These are phyloP conservation scores for Entomortierella beljakovae DNA, from an alignment of 192 early-diverging fungal species.

Conservation along the genomic window DNA sequence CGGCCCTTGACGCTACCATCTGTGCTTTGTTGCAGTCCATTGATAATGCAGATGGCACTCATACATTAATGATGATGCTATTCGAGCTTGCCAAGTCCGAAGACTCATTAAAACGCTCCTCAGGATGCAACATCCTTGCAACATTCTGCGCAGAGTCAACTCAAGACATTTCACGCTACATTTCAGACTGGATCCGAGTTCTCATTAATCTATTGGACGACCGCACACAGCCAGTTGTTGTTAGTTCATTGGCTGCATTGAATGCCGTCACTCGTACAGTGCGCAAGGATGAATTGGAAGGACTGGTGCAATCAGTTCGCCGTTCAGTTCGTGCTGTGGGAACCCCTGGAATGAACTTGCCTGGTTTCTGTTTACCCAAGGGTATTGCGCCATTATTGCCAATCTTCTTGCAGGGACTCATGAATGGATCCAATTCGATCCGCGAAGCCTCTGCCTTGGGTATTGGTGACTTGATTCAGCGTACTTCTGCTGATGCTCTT, in stretches of 20 bases:
- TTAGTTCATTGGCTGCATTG: constrained; percentile 83
- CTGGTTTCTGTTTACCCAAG: constrained; percentile 93
- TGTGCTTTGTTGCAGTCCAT: constrained; percentile 78
- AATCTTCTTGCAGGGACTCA: constrained; percentile 93
- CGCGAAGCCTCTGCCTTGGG: constrained; percentile 90
- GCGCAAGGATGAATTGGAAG: constrained; percentile 90
- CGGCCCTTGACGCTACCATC: constrained; percentile 80
- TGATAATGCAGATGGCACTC: constrained; percentile 86
- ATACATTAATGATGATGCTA: constrained; percentile 82
- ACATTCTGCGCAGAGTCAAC: constrained; percentile 75
- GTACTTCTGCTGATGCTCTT: constrained; percentile 81
- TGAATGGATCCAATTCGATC: constrained; percentile 85
- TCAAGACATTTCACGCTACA: constrained; percentile 71
- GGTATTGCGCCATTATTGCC: constrained; percentile 92
- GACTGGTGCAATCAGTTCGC: constrained; percentile 76
- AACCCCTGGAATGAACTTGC: constrained; percentile 67
- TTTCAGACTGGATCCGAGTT: constrained; percentile 84
- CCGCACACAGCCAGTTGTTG: constrained; percentile 66
- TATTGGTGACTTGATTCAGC: constrained; percentile 79
- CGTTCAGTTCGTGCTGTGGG: constrained; percentile 72
- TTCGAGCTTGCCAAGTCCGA: constrained; percentile 76
- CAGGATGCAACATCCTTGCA: constrained; percentile 71
- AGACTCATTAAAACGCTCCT: constrained; percentile 59
- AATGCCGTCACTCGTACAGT: constrained; percentile 84
- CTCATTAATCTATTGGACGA: constrained; percentile 82